Evolutionary conservation across 1,139 yeast genomes (phyloP).

Genomic region (Kluyveromyces sp.): DNA sequence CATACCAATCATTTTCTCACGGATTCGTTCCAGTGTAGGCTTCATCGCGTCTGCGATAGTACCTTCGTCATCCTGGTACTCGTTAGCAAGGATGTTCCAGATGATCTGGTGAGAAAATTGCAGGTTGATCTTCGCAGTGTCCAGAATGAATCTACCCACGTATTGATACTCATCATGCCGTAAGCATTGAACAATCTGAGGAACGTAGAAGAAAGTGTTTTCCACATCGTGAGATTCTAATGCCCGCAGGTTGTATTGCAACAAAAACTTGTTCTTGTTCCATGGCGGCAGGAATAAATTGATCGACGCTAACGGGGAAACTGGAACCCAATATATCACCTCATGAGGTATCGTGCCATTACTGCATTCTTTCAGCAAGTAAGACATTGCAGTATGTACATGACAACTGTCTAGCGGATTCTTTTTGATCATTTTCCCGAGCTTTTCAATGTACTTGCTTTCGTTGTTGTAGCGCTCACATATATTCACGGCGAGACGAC

Average conservation of each 20-base stretch:
- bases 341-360: slow-evolving; percentile 20
- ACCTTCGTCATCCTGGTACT: slow-evolving; percentile 84
- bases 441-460: slow-evolving; percentile 38
- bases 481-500: slow-evolving; percentile 66
- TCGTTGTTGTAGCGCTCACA: slow-evolving; percentile 47
- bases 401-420: slow-evolving; percentile 58
- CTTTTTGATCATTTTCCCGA: slow-evolving; percentile 43
- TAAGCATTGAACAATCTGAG: slow-evolving; percentile 91
- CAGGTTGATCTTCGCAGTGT: slow-evolving; percentile 86
- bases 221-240: slow-evolving; percentile 83
- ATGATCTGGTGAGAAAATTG: slow-evolving; percentile 95
- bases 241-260: slow-evolving; percentile 88
- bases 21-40: slow-evolving; percentile 73
- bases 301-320: slow-evolving; percentile 80
- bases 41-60: slow-evolving; percentile 73
- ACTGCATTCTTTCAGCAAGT: slow-evolving; percentile 40
- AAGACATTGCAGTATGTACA: slow-evolving; percentile 60
- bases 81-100: slow-evolving; percentile 96
- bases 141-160: slow-evolving; percentile 81
- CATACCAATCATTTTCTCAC: slow-evolving; percentile 54
- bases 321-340: slow-evolving; percentile 66
- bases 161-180: slow-evolving; percentile 79
- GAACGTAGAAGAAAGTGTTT: slow-evolving; percentile 90
- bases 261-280: slow-evolving; percentile 56
- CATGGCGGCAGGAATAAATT: slow-evolving; percentile 75